Conservation (phyloP, 768 basidiomycete genomes). For the Hortiboletus campestris region DNA sequence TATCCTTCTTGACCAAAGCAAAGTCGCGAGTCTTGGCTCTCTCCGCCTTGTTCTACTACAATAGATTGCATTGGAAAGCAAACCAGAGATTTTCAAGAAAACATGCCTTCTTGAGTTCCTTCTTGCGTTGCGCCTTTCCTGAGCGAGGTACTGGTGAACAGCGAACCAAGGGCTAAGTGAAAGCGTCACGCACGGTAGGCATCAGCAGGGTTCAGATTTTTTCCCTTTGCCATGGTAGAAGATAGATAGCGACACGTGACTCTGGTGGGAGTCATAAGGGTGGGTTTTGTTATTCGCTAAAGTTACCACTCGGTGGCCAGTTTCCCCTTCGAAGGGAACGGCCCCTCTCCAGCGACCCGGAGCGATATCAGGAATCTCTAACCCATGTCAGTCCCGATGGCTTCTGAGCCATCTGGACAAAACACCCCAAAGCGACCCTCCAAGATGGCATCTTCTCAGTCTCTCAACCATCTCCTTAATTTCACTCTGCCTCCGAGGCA, state of each 20-base stretch:
- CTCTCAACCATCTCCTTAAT: slow-evolving; percentile 84
- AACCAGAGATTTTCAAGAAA: slow-evolving; percentile 14
- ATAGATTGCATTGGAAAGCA: slow-evolving; percentile 11
- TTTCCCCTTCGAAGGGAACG: slow-evolving; percentile 51
- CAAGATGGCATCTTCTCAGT: slow-evolving; percentile 69
- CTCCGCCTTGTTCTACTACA: slow-evolving; percentile 87
- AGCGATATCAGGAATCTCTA: slow-evolving; percentile 19
- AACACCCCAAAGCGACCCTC: slow-evolving; percentile 54
- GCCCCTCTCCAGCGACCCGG: slow-evolving; percentile 23
- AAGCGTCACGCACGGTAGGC: slow-evolving; percentile 65
- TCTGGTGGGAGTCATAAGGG: slow-evolving; percentile 19
- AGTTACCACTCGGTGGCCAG: slow-evolving; percentile 25
- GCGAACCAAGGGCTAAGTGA: background rate
- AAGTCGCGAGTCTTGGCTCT: slow-evolving; percentile 82
- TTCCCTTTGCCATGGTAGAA: slow-evolving; percentile 73
- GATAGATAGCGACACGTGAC: slow-evolving; percentile 26
- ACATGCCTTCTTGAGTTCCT: slow-evolving; percentile 86
- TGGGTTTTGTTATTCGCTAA: background rate
- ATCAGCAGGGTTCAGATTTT: slow-evolving; percentile 91
- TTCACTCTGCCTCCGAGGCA: slow-evolving; percentile 91
- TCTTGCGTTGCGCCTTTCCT: slow-evolving; percentile 93
- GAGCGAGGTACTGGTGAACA: background rate
- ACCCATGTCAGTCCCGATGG: slow-evolving; percentile 30
- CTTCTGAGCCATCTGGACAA: slow-evolving; percentile 21
- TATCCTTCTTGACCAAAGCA: slow-evolving; percentile 93